phyloP scores from a whole-genome alignment of 306 rosid species.

The Vigna angularis region DNA sequence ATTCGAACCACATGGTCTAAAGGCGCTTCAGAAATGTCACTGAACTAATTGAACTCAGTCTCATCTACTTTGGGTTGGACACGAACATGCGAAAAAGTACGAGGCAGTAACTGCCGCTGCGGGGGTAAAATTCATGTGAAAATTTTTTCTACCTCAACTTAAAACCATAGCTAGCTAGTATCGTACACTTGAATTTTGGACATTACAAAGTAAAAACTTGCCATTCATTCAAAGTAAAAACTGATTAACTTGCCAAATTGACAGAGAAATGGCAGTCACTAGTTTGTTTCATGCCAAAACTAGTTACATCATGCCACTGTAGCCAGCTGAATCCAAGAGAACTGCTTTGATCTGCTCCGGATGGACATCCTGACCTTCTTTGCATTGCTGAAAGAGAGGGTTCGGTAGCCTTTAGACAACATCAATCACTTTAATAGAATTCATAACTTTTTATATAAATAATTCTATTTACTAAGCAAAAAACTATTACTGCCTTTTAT shows the following conservation, averaged over 20 bases:
- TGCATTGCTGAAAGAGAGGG: slow-evolving; percentile 75
- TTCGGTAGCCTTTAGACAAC: slow-evolving; percentile 2
- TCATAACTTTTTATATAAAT: not conserved
- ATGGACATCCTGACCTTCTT: slow-evolving; percentile 72
- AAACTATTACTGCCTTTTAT: no score
- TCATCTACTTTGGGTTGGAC: slow-evolving; percentile 9
- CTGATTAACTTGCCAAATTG: slow-evolving; percentile 1
- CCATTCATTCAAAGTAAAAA: slow-evolving; percentile 32
- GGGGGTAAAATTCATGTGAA: slow-evolving; percentile 34
- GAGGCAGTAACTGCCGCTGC: slow-evolving; percentile 8
- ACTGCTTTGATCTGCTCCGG: slow-evolving; percentile 91
- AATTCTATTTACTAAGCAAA: no score
- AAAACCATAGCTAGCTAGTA: slow-evolving; percentile 29
- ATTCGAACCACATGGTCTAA: slow-evolving; percentile 23
- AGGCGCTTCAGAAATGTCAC: slow-evolving; percentile 12
- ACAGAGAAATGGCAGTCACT: slow-evolving; percentile 4
- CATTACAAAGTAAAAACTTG: slow-evolving; percentile 35
- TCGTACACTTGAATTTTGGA: slow-evolving; percentile 30
- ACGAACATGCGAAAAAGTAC: not conserved
- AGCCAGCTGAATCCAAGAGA: slow-evolving; percentile 88
- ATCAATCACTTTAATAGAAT: not conserved
- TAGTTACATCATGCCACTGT: slow-evolving; percentile 55
- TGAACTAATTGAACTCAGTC: not conserved
- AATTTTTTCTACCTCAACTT: slow-evolving; percentile 37
- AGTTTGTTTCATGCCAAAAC: slow-evolving; percentile 13